phyloP scores from a whole-genome alignment of 192 early-diverging fungal genomes.

The Entomortierella beljakovae region DNA sequence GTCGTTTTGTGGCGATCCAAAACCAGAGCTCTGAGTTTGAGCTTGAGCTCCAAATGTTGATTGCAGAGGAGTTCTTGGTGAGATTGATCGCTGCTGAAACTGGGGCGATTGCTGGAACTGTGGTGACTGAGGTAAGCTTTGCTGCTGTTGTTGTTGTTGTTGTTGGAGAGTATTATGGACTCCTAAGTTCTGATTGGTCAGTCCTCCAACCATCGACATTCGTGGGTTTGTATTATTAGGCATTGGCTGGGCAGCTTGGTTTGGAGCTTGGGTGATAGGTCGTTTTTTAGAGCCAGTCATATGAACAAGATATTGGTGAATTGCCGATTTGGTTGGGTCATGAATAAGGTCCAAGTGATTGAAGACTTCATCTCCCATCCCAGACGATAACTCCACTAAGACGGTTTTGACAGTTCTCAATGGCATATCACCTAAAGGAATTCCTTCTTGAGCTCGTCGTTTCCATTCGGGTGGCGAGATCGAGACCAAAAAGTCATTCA shows the following conservation, averaged over 20 bases:
- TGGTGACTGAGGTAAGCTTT: constrained; percentile 23
- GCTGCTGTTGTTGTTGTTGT: constrained; percentile 37
- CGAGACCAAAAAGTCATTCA: constrained; percentile 85
- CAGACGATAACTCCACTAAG: constrained; percentile 78
- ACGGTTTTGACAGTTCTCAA: constrained; percentile 96
- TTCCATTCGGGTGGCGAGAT: constrained; percentile 93
- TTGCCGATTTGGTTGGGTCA: constrained; percentile 70
- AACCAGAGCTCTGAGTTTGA: constrained; percentile 14
- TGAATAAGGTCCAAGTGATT: constrained; percentile 71
- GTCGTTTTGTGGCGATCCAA: constrained; percentile 11
- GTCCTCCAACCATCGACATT: constrained; percentile 25
- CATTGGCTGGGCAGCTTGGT: constrained; percentile 22
- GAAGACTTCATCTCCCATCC: constrained; percentile 71
- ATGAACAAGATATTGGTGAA: constrained; percentile 73
- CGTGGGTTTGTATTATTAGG: constrained; percentile 13
- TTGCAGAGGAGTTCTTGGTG: constrained; percentile 20
- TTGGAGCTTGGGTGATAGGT: constrained; percentile 21
- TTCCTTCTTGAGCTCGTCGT: constrained; percentile 74
- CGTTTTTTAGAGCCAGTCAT: constrained; percentile 64
- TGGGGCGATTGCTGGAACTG: constrained; percentile 35
- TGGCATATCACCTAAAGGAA: constrained; percentile 91
- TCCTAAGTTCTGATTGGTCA: constrained; percentile 33
- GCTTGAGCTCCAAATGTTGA: constrained; percentile 22
- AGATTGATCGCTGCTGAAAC: constrained; percentile 17
- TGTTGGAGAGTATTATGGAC: constrained; percentile 26